Evolutionary conservation across 2,329 filamentous ascomycete genomes (phyloP), one percentile per base, ranked within the genome.

Genomic region (Thelonectria blattea): DNA sequence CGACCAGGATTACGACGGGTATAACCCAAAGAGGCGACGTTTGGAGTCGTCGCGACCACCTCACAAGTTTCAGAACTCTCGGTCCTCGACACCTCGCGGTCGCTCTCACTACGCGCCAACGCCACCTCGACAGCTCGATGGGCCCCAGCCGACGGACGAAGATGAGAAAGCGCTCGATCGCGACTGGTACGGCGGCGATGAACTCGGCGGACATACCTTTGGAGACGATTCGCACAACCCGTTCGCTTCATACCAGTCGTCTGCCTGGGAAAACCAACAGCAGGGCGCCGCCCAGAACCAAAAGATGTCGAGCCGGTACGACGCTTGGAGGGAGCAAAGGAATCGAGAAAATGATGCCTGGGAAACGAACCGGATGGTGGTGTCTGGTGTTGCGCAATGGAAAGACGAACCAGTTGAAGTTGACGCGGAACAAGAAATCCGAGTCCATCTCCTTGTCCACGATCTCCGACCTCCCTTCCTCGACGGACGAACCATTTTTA

Each of bases 291-390:
- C 88, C 14, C 78, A 93, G 74, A 83, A 88, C 9, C 91, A 96
- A 76, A 95, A 92, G 82, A 95, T 95, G 80, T 83, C 88, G 5
- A 88, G 85, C 53, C 88, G 85, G 69, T 85, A 82, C 70, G 85
- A 80, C 55, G 90, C 90, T 46, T 85, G 91, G 52, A 88, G 89
- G 62, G 83, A 92, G 59, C 92, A 97, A 76, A 91, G 93, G 69
- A 92, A 97, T 75, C 93, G 91, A 73, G 95, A 99, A 73, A 93
- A 95, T 45, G 95, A 99, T 77, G 94, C 93, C 0, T 99, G 95
- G 95, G 96, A 99, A 77, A 95, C 94, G 15, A 99, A 99, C 75
- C 91, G 95, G 60, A 98, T 99, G 95, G 83, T 99, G 62, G 95
- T 93, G 1, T 97, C 93, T 18, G 94, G 94, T 58, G 93, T 99